Percentiles rank a stretch among this genome's conserved stretches.
phyloP scores from a whole-genome alignment of 208 protist genomes.

The Eutreptiella sp. region DNA sequence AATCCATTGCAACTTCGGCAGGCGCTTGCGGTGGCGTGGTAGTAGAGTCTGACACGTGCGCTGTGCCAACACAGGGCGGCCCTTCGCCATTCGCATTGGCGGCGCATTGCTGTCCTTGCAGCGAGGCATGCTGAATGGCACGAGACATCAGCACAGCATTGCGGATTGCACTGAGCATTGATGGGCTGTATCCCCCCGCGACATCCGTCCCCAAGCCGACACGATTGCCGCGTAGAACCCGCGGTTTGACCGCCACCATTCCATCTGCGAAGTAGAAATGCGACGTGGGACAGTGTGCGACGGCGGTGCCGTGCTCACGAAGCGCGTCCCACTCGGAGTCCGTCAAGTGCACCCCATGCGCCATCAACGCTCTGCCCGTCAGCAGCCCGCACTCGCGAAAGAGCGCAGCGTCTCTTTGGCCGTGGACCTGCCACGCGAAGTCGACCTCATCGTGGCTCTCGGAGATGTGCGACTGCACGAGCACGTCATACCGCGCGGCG shows the following conservation, averaged over 20 bases:
- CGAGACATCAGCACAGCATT: constrained; percentile 58
- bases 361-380: constrained; percentile 64
- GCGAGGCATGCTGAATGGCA: constrained; percentile 41
- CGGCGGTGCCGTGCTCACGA: constrained; percentile 44
- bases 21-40: constrained; percentile 35
- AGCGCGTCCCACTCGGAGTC: constrained; percentile 69
- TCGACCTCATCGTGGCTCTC: constrained; percentile 62
- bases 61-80: background rate
- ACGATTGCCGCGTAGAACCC: constrained; percentile 57
- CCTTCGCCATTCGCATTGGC: background rate
- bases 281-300: constrained; percentile 83
- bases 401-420: constrained; percentile 56
- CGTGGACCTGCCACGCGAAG: constrained; percentile 36
- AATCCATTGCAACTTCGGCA: constrained; percentile 38
- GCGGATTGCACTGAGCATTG: constrained; percentile 71
- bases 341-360: constrained; percentile 74
- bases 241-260: constrained; percentile 54
- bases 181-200: constrained; percentile 70
- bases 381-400: constrained; percentile 73
- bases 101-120: constrained; percentile 14
- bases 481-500: constrained; percentile 54
- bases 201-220: constrained; percentile 89
- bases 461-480: constrained; percentile 80
- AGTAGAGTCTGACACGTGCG: constrained; percentile 36
- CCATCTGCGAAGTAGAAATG: constrained; percentile 78